phyloP scores from a whole-genome alignment of 371 early-diverging fungal genomes.

The Circinella minor region DNA sequence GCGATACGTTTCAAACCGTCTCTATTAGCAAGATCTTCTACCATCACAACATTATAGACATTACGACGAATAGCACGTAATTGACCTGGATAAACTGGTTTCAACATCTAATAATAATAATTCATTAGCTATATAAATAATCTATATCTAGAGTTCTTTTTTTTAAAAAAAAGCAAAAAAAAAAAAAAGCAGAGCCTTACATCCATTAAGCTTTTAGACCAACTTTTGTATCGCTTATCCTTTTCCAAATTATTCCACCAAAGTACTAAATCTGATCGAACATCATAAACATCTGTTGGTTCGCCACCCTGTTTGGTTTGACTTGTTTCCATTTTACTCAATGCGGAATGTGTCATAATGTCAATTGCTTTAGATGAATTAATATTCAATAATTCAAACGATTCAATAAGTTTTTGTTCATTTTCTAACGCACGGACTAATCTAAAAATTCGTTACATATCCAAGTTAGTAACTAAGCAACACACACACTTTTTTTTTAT shows the following conservation, averaged over 20 bases:
- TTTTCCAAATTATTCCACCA: slow-evolving; percentile 94
- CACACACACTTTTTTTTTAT: too few species aligned
- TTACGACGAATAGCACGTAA: slow-evolving; percentile 77
- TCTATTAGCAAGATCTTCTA: slow-evolving; percentile 65
- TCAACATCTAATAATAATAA: slow-evolving; percentile 39
- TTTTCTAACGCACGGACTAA: slow-evolving; percentile 32
- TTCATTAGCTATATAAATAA: not conserved
- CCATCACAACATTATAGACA: slow-evolving; percentile 69
- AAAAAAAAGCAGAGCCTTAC: slow-evolving; percentile 30
- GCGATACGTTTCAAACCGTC: slow-evolving; percentile 53
- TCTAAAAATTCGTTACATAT: slow-evolving; percentile 10
- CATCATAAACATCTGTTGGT: slow-evolving; percentile 69
- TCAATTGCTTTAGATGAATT: slow-evolving; percentile 65
- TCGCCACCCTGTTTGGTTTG: slow-evolving; percentile 2
- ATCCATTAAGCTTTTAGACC: slow-evolving; percentile 62
- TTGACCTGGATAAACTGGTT: slow-evolving; percentile 70
- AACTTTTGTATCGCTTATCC: slow-evolving; percentile 76
- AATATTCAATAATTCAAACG: slow-evolving; percentile 59
- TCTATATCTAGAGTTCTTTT: not conserved
- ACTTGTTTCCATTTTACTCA: slow-evolving; percentile 22
- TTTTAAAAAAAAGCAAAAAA: too few species aligned
- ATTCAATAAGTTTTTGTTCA: slow-evolving; percentile 38
- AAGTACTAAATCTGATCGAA: slow-evolving; percentile 68
- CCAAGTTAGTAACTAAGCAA: too few species aligned
- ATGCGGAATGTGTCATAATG: slow-evolving; percentile 58